Base-by-base conservation (phyloP, 2,329 filamentous ascomycete species). In the Macroventuria anomochaeta region DNA sequence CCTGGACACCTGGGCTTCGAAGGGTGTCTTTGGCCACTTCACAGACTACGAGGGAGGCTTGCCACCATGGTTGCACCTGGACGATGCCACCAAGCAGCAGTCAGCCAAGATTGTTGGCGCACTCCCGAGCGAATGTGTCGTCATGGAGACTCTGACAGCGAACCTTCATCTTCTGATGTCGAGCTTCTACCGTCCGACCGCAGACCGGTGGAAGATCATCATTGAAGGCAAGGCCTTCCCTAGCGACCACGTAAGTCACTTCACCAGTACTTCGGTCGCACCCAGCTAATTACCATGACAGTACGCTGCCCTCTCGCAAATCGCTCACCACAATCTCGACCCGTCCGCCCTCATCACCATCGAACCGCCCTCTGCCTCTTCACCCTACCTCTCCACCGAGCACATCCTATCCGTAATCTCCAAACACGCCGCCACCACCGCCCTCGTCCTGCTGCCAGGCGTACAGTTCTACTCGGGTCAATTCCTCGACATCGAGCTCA, bases 391-490 rank as follows among this genome's bases (percentile, higher is more conserved):
- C 41, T 81, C 83, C 1, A 96, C 89, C 0, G 82, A 88, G 37
- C 80, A 87, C 58, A 89, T 96, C 33, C 79, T 95, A 8, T 80
- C 83, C 7, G 79, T 85, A 3, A 96, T 96, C 61, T 88, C 92
- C 57, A 77, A 85, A 54, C 87, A 96, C 68, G 89, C 88, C 38
- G 81, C 85, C 1, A 84, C 84, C 5, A 87, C 90, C 0, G 90
- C 91, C 1, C 76, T 97, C 7, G 77, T 96, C 0, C 83, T 96
- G 4, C 84, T 97, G 0, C 91, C 92, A 0, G 93, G 90, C 8
- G 88, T 97, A 34, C 92, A 97, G 71, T 97, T 92, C 79, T 96
- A 96, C 77, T 95, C 89, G 0, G 92, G 92, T 48, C 93, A 97
- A 72, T 85, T 89, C 51, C 89, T 96, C 63, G 91, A 96, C 73